Percentiles rank a stretch among this genome's conserved stretches.
These are phyloP conservation scores for Neoscytalidium dimidiatum DNA, from an alignment of 2,329 filamentous ascomycete species.

Conservation along the genomic window DNA sequence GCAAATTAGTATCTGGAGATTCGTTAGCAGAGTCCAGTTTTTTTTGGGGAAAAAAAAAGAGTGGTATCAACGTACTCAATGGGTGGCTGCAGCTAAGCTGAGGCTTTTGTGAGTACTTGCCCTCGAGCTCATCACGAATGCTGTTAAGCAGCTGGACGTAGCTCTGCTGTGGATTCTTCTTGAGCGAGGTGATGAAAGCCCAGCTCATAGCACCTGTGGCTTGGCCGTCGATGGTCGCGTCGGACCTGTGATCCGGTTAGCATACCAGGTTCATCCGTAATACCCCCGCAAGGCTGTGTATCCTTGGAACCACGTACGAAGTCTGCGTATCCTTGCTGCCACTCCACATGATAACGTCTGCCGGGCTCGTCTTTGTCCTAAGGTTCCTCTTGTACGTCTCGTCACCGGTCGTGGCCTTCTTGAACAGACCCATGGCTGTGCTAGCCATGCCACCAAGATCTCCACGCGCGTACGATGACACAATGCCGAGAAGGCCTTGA, in stretches of 20 bases:
- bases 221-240: conserved; percentile 83
- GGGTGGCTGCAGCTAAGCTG: conserved; percentile 96
- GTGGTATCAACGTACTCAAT: conserved; percentile 64
- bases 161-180: conserved; percentile 92
- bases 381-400: conserved; percentile 77
- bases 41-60: too few species aligned
- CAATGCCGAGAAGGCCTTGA: conserved; percentile 68
- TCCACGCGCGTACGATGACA: conserved; percentile 78
- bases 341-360: conserved; percentile 97
- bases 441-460: conserved; percentile 80
- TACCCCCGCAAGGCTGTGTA: conserved; percentile 34
- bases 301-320: conserved; percentile 56
- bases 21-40: conserved; percentile 1
- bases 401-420: conserved; percentile 80
- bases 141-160: conserved; percentile 95
- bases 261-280: neutral
- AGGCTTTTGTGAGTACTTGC: conserved; percentile 91
- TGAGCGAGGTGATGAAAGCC: conserved; percentile 89
- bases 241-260: conserved; percentile 51
- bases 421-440: conserved; percentile 80
- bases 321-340: conserved; percentile 96
- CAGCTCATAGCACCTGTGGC: conserved; percentile 98
- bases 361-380: conserved; percentile 87
- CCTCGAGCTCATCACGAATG: conserved; percentile 83
- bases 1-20: conserved; percentile 60